Conservation (phyloP, 2,329 filamentous ascomycete genomes). For the Botryotinia convoluta region DNA sequence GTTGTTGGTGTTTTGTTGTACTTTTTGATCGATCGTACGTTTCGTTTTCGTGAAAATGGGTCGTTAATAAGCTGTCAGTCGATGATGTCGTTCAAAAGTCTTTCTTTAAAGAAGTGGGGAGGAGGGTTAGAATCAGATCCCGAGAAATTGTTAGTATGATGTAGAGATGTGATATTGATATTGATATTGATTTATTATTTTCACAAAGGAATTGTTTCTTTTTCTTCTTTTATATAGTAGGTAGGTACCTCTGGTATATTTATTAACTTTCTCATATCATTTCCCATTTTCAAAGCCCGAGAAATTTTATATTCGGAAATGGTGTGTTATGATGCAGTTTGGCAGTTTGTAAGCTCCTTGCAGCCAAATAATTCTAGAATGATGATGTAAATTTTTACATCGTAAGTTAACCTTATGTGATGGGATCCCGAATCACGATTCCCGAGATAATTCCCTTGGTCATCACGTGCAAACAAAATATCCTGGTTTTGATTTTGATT, state of each 20-base stretch:
- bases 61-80: slow-evolving; percentile 4
- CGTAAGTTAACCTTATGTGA: background rate
- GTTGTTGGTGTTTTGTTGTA: background rate
- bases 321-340: background rate
- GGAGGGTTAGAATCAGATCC: background rate
- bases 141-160: background rate
- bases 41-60: background rate
- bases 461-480: background rate
- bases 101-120: background rate
- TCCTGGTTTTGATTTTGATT: background rate
- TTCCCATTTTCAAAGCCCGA: background rate
- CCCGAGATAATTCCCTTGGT: slow-evolving; percentile 5
- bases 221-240: background rate
- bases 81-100: slow-evolving; percentile 7
- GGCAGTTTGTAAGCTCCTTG: background rate
- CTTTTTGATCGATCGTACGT: background rate
- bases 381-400: background rate
- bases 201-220: background rate
- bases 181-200: background rate
- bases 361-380: background rate
- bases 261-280: background rate
- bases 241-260: no score
- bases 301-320: background rate
- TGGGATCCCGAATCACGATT: slow-evolving; percentile 8
- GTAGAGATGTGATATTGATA: background rate